These are phyloP conservation scores for Pseudogymnoascus sp. DNA, from an alignment of 2,329 filamentous ascomycete genomes.

Conservation along the genomic window DNA sequence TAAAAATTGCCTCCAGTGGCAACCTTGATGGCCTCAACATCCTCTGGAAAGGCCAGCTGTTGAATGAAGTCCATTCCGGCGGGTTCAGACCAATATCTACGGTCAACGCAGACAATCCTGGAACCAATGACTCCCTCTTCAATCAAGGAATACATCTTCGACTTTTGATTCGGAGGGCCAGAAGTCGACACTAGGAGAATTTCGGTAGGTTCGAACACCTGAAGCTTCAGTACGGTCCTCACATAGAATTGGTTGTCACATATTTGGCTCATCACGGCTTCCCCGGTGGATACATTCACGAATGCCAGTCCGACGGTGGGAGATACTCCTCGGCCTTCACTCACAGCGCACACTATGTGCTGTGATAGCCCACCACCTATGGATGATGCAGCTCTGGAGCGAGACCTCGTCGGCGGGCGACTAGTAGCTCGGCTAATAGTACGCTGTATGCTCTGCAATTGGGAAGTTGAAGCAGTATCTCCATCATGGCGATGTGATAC, in stretches of 20 bases:
- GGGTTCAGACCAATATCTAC: constrained; percentile 76
- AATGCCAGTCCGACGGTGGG: constrained; percentile 81
- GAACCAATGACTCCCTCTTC: constrained; percentile 62
- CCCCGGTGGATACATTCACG: constrained; percentile 76
- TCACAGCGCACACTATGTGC: constrained; percentile 79
- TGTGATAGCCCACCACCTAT: constrained; percentile 47
- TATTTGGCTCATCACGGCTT: constrained; percentile 81
- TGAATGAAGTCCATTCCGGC: constrained; percentile 71
- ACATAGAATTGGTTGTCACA: constrained; percentile 90
- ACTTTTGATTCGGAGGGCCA: constrained; percentile 57
- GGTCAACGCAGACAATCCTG: constrained; percentile 58
- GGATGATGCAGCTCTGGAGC: constrained; percentile 23
- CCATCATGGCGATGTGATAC: constrained; percentile 18
- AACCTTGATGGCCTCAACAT: constrained; percentile 73
- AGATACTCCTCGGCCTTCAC: constrained; percentile 78
- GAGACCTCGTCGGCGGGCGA: constrained; percentile 24
- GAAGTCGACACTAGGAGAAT: constrained; percentile 71
- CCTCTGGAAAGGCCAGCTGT: constrained; percentile 69
- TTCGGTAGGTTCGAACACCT: constrained; percentile 69
- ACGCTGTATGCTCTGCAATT: constrained; percentile 19
- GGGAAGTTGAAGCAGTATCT: constrained; percentile 26
- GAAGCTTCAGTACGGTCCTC: constrained; percentile 78
- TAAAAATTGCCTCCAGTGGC: constrained; percentile 78
- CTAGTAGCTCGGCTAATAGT: constrained; percentile 25
- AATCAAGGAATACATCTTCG: constrained; percentile 67